Base-by-base conservation (phyloP, 106 monocot genomes). In the Triglochin maritima region DNA sequence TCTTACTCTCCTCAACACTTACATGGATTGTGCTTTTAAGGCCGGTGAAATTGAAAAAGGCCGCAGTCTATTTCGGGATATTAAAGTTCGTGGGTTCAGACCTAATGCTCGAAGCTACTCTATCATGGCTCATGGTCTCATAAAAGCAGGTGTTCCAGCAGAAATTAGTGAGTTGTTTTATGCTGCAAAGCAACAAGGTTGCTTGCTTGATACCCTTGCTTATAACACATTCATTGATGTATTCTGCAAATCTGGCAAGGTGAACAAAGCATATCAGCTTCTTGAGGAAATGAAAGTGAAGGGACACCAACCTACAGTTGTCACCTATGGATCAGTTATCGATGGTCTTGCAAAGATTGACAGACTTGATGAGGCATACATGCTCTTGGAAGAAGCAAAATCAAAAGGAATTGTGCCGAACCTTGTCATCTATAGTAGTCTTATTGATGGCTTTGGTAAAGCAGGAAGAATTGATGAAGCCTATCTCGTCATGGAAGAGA, bases 311-410 rank as follows among this genome's bases (percentile, higher is more conserved):
- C 98, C 98, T 47, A 88, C 91, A 10, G 88, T 86, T 7, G 88
- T 88, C 70, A 98, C 92, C 3, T 98, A 98, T 80, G 98, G 98
- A 57, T 74, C 86, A 29, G 75, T 98, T 49, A 73, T 98, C 59
- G 92, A 98, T 79, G 98, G 98, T 7, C 81, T 98, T 56, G 81
- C 88, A 13, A 98, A 98, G 71, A 92, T 98, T 64, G 88, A 92
- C 71, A 81, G 88, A 70, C 85, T 98, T 44, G 92, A 98, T 74
- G 98, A 98, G 73, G 81, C 98, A 65, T 98, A 98, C 65, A 89
- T 98, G 98, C 83, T 98, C 12, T 98, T 98, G 76, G 92, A 98
- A 79, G 98, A 98, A 84, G 98, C 98, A 46, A 98, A 98, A 76
- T 86, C 86, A 12, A 86, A 92, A 73, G 84, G 80, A 29, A 57